Conservation (phyloP, 352 stramenopile species). For the Blastocystis sp. region DNA sequence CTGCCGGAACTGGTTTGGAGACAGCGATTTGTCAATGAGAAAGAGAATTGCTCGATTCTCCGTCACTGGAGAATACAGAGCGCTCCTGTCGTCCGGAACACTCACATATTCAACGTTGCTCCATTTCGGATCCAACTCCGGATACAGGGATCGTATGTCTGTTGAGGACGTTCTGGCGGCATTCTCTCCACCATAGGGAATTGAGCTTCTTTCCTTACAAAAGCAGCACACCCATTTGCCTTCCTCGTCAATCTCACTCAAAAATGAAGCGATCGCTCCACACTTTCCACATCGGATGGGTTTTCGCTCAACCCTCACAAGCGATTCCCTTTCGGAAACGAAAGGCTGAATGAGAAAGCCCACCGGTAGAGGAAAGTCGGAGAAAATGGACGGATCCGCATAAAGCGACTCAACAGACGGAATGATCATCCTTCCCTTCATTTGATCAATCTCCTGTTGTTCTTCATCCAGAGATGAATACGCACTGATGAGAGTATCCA, state of each 20-base stretch:
- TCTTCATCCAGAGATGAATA: slow-evolving; percentile 10
- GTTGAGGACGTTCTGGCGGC: background rate
- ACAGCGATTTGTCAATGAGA: slow-evolving; percentile 5
- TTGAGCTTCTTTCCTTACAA: background rate
- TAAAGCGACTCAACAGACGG: background rate
- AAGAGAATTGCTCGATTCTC: background rate
- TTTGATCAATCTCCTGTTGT: background rate
- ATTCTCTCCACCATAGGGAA: background rate
- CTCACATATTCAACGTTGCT: background rate
- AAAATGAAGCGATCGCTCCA: background rate
- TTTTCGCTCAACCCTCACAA: background rate
- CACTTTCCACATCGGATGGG: background rate
- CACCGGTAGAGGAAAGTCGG: background rate
- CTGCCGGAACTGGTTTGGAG: background rate
- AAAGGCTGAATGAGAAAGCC: background rate
- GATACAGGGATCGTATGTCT: background rate
- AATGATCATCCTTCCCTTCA: background rate
- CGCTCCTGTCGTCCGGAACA: background rate
- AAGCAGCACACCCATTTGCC: background rate
- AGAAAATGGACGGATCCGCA: background rate
- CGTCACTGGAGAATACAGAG: background rate
- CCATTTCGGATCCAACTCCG: background rate
- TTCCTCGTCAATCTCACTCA: background rate
- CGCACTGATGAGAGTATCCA: background rate
- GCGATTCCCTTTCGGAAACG: too few species aligned